Conservation (phyloP, 2,329 filamentous ascomycete genomes). For the Coniochaeta prunicola region DNA sequence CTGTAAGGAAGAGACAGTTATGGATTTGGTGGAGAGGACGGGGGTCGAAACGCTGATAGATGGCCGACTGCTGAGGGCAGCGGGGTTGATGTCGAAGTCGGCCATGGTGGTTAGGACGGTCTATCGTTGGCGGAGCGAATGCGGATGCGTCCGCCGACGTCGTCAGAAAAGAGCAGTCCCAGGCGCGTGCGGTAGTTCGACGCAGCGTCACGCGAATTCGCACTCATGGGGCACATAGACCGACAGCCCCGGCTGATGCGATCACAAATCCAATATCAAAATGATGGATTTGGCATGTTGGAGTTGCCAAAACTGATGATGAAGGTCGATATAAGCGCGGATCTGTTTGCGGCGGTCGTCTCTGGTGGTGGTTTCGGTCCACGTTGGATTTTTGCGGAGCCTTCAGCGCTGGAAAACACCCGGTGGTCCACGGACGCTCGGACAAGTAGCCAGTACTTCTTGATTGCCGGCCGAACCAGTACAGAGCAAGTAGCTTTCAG, state of each 20-base stretch:
- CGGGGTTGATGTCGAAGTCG: constrained; percentile 57
- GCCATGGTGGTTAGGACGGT: constrained; percentile 12
- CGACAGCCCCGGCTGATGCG: constrained; percentile 28
- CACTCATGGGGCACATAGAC: constrained; percentile 36
- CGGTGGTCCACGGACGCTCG: neutral
- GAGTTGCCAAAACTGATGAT: constrained; percentile 28
- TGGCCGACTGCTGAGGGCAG: constrained; percentile 60
- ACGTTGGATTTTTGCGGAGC: constrained; percentile 27
- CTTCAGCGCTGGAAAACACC: constrained; percentile 1
- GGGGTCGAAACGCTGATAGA: constrained; percentile 51
- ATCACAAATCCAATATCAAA: constrained; percentile 30
- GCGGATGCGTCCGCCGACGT: constrained; percentile 11
- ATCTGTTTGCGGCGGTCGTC: constrained; percentile 7
- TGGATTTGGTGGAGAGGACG: constrained; percentile 48
- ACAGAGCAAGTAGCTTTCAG: neutral
- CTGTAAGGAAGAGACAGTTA: constrained; percentile 42
- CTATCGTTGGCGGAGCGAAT: constrained; percentile 7
- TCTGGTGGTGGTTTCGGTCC: constrained; percentile 16
- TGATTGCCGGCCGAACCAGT: neutral
- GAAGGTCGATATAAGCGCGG: constrained; percentile 21
- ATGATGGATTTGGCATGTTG: constrained; percentile 38
- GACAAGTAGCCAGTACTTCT: neutral
- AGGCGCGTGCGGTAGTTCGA: constrained; percentile 40
- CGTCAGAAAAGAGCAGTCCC: constrained; percentile 9
- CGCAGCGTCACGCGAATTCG: constrained; percentile 35